phyloP scores from a whole-genome alignment of 257 asterid genomes.

The Scutellaria minor region DNA sequence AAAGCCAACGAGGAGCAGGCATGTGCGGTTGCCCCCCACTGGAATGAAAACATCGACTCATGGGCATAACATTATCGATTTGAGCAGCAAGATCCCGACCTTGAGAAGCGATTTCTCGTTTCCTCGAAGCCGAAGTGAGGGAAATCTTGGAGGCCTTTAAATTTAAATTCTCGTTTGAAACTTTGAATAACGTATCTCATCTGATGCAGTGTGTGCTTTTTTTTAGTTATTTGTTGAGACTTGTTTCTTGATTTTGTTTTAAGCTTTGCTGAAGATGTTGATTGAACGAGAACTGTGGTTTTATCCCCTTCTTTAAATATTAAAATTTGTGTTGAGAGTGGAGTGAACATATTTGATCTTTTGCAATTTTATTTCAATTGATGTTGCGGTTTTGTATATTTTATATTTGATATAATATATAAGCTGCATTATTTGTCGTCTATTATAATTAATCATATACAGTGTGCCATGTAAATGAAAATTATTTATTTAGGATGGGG shows the following conservation, averaged over 20 bases:
- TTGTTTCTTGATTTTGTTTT: constrained; percentile 11
- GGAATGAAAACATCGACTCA: constrained; percentile 52
- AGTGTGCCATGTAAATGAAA: too few relatives aligned
- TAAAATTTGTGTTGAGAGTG: not conserved
- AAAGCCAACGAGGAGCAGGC: constrained; percentile 55
- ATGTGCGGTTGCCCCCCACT: constrained; percentile 60
- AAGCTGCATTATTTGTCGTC: not conserved
- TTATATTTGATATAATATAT: not conserved
- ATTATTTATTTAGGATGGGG: too few relatives aligned
- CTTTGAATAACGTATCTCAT: constrained; percentile 15
- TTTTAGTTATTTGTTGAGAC: not conserved
- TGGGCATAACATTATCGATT: constrained; percentile 42
- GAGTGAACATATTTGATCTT: not conserved
- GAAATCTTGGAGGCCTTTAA: constrained; percentile 73
- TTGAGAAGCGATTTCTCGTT: constrained; percentile 55
- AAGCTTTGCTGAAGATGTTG: constrained; percentile 8
- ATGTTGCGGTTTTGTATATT: too few relatives aligned
- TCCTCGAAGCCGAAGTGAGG: constrained; percentile 83
- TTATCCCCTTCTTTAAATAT: not conserved
- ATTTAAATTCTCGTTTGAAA: constrained; percentile 1
- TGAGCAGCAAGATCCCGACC: constrained; percentile 47
- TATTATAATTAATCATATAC: too few relatives aligned
- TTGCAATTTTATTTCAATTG: not conserved
- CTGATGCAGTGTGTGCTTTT: constrained; percentile 18
- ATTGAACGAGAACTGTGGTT: constrained; percentile 25